Evolutionary conservation across 2,329 filamentous ascomycete species (phyloP), one percentile per base, ranked within the genome.

Genomic region (Phyllosticta ampelicida): DNA sequence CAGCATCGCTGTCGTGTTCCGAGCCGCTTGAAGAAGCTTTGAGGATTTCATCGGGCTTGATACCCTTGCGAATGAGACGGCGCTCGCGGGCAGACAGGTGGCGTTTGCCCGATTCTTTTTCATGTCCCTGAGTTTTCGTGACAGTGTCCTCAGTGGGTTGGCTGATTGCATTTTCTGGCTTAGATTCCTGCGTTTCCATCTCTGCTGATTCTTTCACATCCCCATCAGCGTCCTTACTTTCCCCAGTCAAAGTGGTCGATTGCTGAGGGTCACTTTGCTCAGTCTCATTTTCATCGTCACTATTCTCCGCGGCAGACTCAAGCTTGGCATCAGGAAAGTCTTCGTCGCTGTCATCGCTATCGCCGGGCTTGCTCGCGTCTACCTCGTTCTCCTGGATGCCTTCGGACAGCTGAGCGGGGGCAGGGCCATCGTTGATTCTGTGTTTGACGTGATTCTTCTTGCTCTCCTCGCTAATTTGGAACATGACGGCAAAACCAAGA

Each of bases 391-490:
- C 20, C 44, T 58, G 36, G 13, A n/a, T n/a, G 13, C 36, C n/a
- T n/a, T 16, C 65, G 63, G 13, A 63, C 23, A 18, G 60, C 65
- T 48, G 52, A 9, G 56, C 13, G 3, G 51, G 44, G 2, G 26
- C 16, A 18, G 36, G 49, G 6, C 20, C 60, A 55, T 77, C 74
- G n/a, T 78, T 74, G 30, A 85, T 63, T 57, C 86, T 79, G 69
- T 95, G 87, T 69, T 89, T 92, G 49, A 85, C 78, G 70, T 96
- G 91, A 59, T 84, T 87, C 3, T 79, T 80, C 69, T 90, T 88
- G 73, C 90, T 96, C 66, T 91, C 87, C 58, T 95, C 88, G 65
- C 89, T 95, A 55, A 97, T 86, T 65, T 84, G 86, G 72, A 95
- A 99, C 72, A 95, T 79, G 51, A 96, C 80, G 1, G 85, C 91